phyloP scores from a whole-genome alignment of 805 yeast species.

The Debaryomyces castellii region DNA sequence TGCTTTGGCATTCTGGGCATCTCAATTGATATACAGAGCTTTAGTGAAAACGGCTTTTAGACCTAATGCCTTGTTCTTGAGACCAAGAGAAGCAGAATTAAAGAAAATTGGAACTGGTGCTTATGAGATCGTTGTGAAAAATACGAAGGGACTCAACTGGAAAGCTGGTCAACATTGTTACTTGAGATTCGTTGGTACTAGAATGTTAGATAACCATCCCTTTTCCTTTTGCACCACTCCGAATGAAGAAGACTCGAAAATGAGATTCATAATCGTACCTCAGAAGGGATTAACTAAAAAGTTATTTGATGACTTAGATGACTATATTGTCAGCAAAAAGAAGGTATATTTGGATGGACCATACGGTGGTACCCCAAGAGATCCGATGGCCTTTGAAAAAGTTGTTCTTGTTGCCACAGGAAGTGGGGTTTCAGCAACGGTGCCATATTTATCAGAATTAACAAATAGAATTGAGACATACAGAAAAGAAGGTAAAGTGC shows the following conservation, averaged over 20 bases:
- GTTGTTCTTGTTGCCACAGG: constrained; percentile 47
- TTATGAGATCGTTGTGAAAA: constrained; percentile 35
- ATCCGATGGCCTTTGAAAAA: constrained; percentile 44
- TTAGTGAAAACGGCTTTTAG: constrained; percentile 45
- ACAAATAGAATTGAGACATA: constrained; percentile 15
- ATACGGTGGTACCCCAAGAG: constrained; percentile 53
- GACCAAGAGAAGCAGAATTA: constrained; percentile 34
- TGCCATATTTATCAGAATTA: constrained; percentile 40
- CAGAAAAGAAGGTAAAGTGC: constrained; percentile 9
- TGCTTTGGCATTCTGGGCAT: constrained; percentile 50
- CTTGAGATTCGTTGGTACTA: constrained; percentile 44
- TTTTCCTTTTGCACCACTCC: constrained; percentile 47
- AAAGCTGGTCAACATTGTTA: constrained; percentile 56
- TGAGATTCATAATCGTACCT: constrained; percentile 47
- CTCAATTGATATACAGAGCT: constrained; percentile 48
- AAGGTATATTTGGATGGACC: constrained; percentile 54
- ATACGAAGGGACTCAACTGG: constrained; percentile 43
- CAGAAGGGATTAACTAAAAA: constrained; percentile 46
- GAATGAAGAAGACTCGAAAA: constrained; percentile 20
- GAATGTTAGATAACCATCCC: constrained; percentile 54
- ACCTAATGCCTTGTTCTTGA: constrained; percentile 41
- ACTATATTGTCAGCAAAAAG: constrained; percentile 20
- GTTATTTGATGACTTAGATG: constrained; percentile 30
- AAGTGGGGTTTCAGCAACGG: constrained; percentile 50
- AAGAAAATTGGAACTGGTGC: constrained; percentile 21